These are phyloP conservation scores for Calonectria multiphialidica DNA, from an alignment of 2,329 filamentous ascomycete species.

Conservation along the genomic window DNA sequence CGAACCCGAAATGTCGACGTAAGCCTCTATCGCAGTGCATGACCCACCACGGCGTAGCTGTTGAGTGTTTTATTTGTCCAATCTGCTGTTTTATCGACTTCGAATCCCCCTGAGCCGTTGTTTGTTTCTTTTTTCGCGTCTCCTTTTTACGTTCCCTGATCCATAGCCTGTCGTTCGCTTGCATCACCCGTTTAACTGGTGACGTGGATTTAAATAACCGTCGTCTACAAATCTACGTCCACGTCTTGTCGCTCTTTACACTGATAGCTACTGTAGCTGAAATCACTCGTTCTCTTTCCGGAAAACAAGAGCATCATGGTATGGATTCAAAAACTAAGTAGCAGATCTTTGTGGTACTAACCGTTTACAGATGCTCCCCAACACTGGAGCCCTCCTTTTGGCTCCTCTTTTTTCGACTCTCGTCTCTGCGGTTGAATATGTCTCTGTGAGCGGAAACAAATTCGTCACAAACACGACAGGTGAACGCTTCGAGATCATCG, in stretches of 20 bases:
- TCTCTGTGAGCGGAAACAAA: not conserved
- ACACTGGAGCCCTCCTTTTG: not conserved
- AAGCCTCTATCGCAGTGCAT: not conserved
- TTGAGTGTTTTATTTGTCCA: constrained; percentile 4
- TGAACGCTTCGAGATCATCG: not conserved
- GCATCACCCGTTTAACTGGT: not conserved
- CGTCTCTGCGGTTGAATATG: constrained; percentile 1
- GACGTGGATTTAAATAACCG: not conserved
- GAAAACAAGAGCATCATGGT: not conserved
- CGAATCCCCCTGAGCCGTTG: not conserved
- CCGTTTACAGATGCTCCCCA: not conserved
- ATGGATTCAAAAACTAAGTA: not conserved
- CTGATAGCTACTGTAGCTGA: not conserved
- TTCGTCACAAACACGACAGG: not conserved
- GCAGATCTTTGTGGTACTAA: not conserved
- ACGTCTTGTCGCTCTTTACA: not conserved
- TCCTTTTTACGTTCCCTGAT: not conserved
- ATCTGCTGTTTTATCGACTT: not conserved
- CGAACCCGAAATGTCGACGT: constrained; percentile 8
- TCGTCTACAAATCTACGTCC: not conserved
- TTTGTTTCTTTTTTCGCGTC: not conserved
- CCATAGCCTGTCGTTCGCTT: not conserved
- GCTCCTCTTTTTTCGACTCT: not conserved
- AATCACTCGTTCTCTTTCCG: not conserved
- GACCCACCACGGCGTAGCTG: not conserved